Percentiles rank a stretch among this genome's conserved stretches.
These are phyloP conservation scores for Nemania diffusa DNA, from an alignment of 2,329 filamentous ascomycete species.

Conservation along the genomic window DNA sequence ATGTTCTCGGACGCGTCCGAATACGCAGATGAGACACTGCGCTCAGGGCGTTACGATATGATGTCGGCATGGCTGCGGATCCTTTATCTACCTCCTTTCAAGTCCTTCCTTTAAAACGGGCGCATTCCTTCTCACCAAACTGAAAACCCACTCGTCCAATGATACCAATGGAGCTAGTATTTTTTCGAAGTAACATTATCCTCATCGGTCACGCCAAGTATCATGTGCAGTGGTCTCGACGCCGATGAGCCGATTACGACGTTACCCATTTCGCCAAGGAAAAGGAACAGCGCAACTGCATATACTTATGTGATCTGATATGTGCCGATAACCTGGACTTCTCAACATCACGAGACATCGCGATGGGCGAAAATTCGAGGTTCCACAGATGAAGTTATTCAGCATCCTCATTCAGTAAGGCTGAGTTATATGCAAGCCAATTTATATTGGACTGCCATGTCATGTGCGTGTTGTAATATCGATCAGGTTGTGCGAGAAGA, in stretches of 20 bases:
- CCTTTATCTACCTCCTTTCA: not conserved
- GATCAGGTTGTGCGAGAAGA: not conserved
- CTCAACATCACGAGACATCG: slow-evolving; percentile 9
- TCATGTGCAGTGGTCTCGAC: slow-evolving; percentile 11
- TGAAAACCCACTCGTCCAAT: not conserved
- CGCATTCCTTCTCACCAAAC: not conserved
- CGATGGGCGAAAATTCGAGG: not conserved
- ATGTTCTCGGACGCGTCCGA: not conserved
- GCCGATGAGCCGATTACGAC: not conserved
- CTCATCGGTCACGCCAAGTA: not conserved
- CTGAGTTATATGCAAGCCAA: not conserved
- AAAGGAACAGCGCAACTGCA: slow-evolving; percentile 5
- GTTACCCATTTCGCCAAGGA: slow-evolving; percentile 6
- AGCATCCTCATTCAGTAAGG: slow-evolving; percentile 19
- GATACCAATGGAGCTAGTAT: not conserved
- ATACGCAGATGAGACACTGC: not conserved
- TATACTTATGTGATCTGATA: not conserved
- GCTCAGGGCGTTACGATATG: not conserved
- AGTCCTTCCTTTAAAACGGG: not conserved
- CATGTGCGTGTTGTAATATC: slow-evolving; percentile 22
- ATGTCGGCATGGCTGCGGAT: not conserved
- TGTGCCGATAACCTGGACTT: not conserved
- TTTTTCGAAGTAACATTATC: not conserved
- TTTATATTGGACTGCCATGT: not conserved
- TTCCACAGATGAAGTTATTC: not conserved